Base-by-base conservation (phyloP, 1,284 basidiomycete species). In the Schizophyllum amplum region DNA sequence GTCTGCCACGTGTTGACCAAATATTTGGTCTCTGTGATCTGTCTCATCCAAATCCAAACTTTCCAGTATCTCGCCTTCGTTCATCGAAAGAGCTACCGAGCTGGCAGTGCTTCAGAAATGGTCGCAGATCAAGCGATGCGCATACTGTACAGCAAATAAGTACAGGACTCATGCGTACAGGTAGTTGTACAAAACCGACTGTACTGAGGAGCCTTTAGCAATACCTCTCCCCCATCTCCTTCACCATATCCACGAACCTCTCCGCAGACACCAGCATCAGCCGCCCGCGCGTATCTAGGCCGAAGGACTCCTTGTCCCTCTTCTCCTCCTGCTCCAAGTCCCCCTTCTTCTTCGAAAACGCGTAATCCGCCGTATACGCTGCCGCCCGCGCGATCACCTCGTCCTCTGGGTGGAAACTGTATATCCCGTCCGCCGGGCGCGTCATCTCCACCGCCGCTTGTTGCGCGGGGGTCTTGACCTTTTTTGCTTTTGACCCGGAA, bases 341-440 rank as follows among this genome's bases (percentile, higher is more conserved):
- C n/a, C n/a, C n/a, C n/a, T n/a, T n/a, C 1, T 81, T 72, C 5
- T 81, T 77, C 55, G 83, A 80, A 69, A 87, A 87, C 1, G 75
- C 64, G 66, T 87, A 96, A 42, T 89, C 84, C 56, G 85, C 67
- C 0, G 78, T 72, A 60, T 87, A 78, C 0, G 74, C 67, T 0
- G 91, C 82, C 55, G 81, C 72, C 86, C 93, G 65, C 4, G n/a
- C 11, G 48, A 93, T 84, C 55, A 77, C 75, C 53, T 87, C 86
- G 69, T 96, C 94, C 68, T 97, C 94, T 0, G 89, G 86, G 67
- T 97, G 94, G 73, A 92, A 95, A 0, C 83, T 73, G 65, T 85
- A 90, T 5, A 84, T 70, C 0, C 81, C 83, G 53, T 79, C 78
- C 0, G 64, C 64, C 9, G 76, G 72, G 4, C 67, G 64, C 52